phyloP scores from a whole-genome alignment of 768 basidiomycete species.

The Calvatia gigantea region DNA sequence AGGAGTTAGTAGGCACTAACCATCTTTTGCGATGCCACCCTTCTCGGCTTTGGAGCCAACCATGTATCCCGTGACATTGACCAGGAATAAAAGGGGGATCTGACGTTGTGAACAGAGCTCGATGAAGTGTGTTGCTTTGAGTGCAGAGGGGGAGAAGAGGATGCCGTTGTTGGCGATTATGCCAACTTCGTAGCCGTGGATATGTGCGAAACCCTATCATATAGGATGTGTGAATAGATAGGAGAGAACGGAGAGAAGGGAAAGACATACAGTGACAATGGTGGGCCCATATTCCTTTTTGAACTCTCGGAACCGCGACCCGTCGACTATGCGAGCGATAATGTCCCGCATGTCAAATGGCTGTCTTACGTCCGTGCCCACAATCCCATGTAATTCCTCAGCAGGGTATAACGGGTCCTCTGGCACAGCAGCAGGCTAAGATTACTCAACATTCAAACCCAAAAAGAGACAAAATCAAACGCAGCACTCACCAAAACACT shows the following conservation, averaged over 20 bases:
- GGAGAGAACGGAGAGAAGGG: not conserved
- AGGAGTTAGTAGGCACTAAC: slow-evolving; percentile 28
- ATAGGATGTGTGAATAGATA: not conserved
- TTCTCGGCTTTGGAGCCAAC: slow-evolving; percentile 94
- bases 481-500: slow-evolving; percentile 43
- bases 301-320: slow-evolving; percentile 90
- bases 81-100: slow-evolving; percentile 89
- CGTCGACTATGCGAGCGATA: slow-evolving; percentile 88
- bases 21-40: slow-evolving; percentile 94
- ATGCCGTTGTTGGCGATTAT: slow-evolving; percentile 96
- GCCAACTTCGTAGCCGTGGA: slow-evolving; percentile 88
- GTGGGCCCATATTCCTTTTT: slow-evolving; percentile 94
- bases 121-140: slow-evolving; percentile 95
- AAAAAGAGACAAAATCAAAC: not conserved
- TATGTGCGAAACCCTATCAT: slow-evolving; percentile 76
- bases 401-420: slow-evolving; percentile 79
- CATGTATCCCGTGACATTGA: slow-evolving; percentile 98
- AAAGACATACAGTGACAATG: slow-evolving; percentile 69
- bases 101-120: slow-evolving; percentile 88
- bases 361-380: slow-evolving; percentile 86
- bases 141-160: slow-evolving; percentile 87
- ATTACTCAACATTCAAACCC: not conserved
- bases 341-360: slow-evolving; percentile 93
- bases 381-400: slow-evolving; percentile 85
- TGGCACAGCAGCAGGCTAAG: slow-evolving; percentile 53